Evolutionary conservation across 202 grass and related monocot genomes (phyloP), one percentile per base, ranked within the genome.

Genomic region (Zizania palustris): DNA sequence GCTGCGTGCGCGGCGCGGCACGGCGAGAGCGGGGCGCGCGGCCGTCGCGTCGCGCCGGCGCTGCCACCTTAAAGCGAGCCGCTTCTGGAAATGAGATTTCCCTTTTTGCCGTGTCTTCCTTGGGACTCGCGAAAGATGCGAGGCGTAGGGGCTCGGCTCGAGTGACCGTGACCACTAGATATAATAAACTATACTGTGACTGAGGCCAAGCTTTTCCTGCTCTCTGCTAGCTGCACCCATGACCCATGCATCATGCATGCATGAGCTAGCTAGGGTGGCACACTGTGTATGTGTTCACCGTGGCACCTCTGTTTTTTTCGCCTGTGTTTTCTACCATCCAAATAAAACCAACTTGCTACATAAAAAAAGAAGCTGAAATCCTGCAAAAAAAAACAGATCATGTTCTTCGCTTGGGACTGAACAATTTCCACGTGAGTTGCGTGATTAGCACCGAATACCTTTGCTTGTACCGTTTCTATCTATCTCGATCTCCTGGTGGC

Each of bases 81-180:
- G 37, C 60, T 77, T 84, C 76, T 45, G 44, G 82, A 45, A 45
- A 18, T 20, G 22, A 85, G 68, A 76, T 63, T 19, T 10, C 34
- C 34, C 40, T 38, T 35, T 21, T 22, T 77, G 57, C 38, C 71
- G 43, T 81, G 84, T 84, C 84, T 74, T 81, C 64, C 63, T 74
- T 73, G 81, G 44, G 22, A 85, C 70, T 70, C 53, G 28, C 38
- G 70, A 84, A 78, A 75, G 42, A 75, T 5, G 45, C 34, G 54
- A 3, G 35, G 35, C 1, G 9, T 41, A 42, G 8, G 41, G n/a
- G n/a, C n/a, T n/a, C n/a, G n/a, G 20, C 66, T 19, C 58, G 11
- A 36, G 45, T 39, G 50, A 33, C 20, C 50, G 38, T 19, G 49
- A 2, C 43, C 5, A 63, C 15, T 13, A 6, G 19, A 68, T 12